phyloP scores from a whole-genome alignment of 148 eudicot species.

The Gaultheria prostrata region DNA sequence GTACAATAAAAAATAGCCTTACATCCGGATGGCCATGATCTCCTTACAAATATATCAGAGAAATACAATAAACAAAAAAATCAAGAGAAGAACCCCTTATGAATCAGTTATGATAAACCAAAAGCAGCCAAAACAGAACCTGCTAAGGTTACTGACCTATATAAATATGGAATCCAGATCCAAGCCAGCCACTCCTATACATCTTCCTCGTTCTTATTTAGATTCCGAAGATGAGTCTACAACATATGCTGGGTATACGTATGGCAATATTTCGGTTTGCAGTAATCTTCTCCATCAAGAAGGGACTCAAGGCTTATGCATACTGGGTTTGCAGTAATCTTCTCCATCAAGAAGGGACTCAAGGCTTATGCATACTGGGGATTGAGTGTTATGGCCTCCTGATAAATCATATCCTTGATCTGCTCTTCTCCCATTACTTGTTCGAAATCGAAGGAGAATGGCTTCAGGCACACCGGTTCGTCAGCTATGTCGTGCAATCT shows the following conservation, averaged over 20 bases:
- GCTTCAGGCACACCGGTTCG: slow-evolving; percentile 62
- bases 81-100: background rate
- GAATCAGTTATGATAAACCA: background rate
- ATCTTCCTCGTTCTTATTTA: background rate
- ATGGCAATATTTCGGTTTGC: background rate
- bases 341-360: too few species aligned
- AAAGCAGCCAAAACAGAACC: background rate
- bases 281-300: background rate
- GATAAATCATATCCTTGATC: slow-evolving; percentile 89
- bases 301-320: too few species aligned
- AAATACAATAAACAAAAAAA: background rate
- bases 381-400: slow-evolving; percentile 66
- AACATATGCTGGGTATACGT: background rate
- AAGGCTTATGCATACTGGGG: slow-evolving; percentile 39
- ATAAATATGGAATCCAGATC: background rate
- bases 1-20: background rate
- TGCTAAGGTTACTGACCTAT: background rate
- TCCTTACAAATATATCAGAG: background rate
- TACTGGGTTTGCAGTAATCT: too few species aligned
- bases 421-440: slow-evolving; percentile 75
- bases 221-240: background rate
- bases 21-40: background rate
- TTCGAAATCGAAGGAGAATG: slow-evolving; percentile 85
- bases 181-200: background rate
- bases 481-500: slow-evolving; percentile 76